These are phyloP conservation scores for Carex myosuroides DNA, from an alignment of 176 grass and related monocot species.

Conservation along the genomic window DNA sequence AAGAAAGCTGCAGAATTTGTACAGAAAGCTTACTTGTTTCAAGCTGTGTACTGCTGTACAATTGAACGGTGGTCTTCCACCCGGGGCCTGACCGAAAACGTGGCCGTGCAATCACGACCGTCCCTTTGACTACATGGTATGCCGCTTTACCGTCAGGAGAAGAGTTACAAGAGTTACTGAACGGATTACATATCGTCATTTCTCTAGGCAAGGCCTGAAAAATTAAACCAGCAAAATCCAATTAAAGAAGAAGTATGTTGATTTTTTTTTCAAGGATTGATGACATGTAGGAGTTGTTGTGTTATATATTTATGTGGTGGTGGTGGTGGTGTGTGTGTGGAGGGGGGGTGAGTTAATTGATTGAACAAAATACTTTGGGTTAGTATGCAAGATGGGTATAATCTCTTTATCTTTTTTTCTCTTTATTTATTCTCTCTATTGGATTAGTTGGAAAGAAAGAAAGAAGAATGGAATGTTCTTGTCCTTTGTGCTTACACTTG, in stretches of 20 bases:
- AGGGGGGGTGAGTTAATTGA: background rate
- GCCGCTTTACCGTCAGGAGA: background rate
- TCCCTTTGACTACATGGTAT: slow-evolving; percentile 40
- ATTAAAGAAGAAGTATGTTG: background rate
- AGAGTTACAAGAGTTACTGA: background rate
- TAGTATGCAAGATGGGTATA: slow-evolving; percentile 36
- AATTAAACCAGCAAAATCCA: background rate
- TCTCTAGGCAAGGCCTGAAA: slow-evolving; percentile 15
- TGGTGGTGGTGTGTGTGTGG: too few species aligned
- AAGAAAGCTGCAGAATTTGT: background rate
- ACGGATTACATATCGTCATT: slow-evolving; percentile 36
- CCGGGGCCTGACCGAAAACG: slow-evolving; percentile 26
- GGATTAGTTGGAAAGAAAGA: slow-evolving; percentile 8
- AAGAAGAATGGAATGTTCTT: slow-evolving; percentile 13
- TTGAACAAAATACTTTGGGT: slow-evolving; percentile 31
- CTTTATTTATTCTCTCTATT: slow-evolving; percentile 12
- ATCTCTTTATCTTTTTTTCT: background rate
- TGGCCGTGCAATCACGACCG: slow-evolving; percentile 44
- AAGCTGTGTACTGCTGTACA: slow-evolving; percentile 65
- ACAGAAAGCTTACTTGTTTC: slow-evolving; percentile 37
- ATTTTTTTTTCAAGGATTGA: background rate
- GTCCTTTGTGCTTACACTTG: slow-evolving; percentile 14
- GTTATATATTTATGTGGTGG: background rate
- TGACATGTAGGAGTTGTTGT: background rate
- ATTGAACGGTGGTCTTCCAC: slow-evolving; percentile 46